Base-by-base conservation (phyloP, 2,329 filamentous ascomycete species). In the Claviceps arundinis region DNA sequence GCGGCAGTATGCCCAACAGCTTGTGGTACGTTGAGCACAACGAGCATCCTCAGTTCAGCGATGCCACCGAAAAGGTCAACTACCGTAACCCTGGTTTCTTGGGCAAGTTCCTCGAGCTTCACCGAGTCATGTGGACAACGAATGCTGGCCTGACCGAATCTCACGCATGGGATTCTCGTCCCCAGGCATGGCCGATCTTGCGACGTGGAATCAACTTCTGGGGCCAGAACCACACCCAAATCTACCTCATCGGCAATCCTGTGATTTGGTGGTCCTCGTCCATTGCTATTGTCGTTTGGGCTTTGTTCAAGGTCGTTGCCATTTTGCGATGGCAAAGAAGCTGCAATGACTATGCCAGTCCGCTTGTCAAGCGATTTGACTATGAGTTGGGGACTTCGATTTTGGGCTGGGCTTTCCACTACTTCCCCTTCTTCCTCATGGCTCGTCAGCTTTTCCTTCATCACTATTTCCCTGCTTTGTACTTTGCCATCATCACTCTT, bases 351-450 rank as follows among this genome's bases (percentile, higher is more conserved):
- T 97, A 98, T 68, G 72, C 77, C 55, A 82, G 85, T 65, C 68
- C 81, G 48, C 85, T 79, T 41, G 95, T 97, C 77, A 95, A 95
- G 73, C 88, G 93, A 52, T 98, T 97, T 67, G 93, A 97, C 70
- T 97, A 96, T 64, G 93, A 98, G 70, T 81, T 97, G 54, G 93
- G 93, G 56, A 88, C 83, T 50, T 89, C 82, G 17, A 85, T 96
- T 37, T 79, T 98, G 8, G 93, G 87, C 59, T 98, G 93, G 93
- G 89, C 87, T 47, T 85, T 98, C 68, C 93, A 98, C 71, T 98
- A 96, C 74, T 97, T 98, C 76, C 93, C 93, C 11, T 98, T 98
- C 74, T 98, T 83, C 73, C 79, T 98, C 53, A 97, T 98, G 93
- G 83, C 93, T 65, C 89, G 93, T 61, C 93, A 98, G 71, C 82